Base-by-base conservation (phyloP, 2,329 filamentous ascomycete genomes). In the Sporothrix dimorphospora region DNA sequence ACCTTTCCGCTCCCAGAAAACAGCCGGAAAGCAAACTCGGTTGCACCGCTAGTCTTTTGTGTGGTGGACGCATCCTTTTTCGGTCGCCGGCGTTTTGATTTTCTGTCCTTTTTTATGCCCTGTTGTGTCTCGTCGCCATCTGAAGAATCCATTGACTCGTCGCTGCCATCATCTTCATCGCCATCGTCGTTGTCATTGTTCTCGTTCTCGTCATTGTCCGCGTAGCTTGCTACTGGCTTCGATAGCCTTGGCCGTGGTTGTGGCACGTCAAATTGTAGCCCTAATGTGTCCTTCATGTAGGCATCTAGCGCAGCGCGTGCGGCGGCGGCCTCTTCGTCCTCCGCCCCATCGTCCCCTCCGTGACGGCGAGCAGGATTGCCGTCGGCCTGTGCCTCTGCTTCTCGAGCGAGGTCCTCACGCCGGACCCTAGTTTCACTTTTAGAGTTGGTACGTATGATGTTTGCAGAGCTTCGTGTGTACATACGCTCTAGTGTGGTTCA, bases 1-100 rank as follows among this genome's bases (percentile, higher is more conserved):
- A 40, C 30, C 7, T 53, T 57, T 19, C 45, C 67, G 66, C 72
- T 55, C n/a, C 67, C 70, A n/a, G 72, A 55, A 63, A 76, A 76
- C 11, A 76, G 49, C 1, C 74, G 74, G 24, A 76, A 76, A 3
- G 55, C 70, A 69, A 75, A 75, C 24, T 72, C 72, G 12, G 49
- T 70, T 16, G 66, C 47, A 8, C n/a, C 53, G 21, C 61, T 40
- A 11, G 9, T 27, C 34, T 53, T 24, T 34, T 61, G 19, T 40
- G 38, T 6, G 49, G 19, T 16, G 19, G 40, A 38, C 30, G 63
- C 5, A 6, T 49, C 19, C 19, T 49, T 49, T 19, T 21, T 49
- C 3, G 16, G 7, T 63, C 53, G 24, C 19, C 55, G 53, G 71
- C 24, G n/a, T 38, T 11, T 59, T 59, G 6, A 19, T 27, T 30